phyloP scores from a whole-genome alignment of 306 rosid species.

The Bauhinia variegata region DNA sequence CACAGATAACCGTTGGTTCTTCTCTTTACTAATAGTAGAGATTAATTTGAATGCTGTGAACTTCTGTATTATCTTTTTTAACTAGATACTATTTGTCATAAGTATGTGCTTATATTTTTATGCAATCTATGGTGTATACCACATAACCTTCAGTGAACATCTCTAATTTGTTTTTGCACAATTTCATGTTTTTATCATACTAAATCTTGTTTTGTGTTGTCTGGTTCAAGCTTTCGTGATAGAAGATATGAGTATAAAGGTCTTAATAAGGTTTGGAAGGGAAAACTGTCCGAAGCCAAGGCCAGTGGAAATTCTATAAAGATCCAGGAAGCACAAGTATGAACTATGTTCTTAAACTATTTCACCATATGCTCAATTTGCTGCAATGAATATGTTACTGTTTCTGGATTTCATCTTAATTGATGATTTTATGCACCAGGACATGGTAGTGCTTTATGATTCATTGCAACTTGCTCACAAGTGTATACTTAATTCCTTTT shows the following conservation, averaged over 20 bases:
- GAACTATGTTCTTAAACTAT: constrained; percentile 34
- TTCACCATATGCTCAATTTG: constrained; percentile 30
- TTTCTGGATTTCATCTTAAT: constrained; percentile 27
- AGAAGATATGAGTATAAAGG: constrained; percentile 98
- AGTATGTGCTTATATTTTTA: constrained; percentile 13
- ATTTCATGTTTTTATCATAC: constrained; percentile 29
- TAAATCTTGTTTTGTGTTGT: constrained; percentile 38
- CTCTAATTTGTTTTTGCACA: constrained; percentile 9
- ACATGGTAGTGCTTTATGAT: constrained; percentile 93
- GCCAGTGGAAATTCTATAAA: constrained; percentile 82
- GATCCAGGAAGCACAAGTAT: constrained; percentile 98
- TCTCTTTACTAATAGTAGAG: too few species aligned
- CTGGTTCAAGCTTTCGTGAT: constrained; percentile 86
- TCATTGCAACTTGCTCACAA: constrained; percentile 91
- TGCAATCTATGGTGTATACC: constrained; percentile 13
- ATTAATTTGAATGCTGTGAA: constrained; percentile 11
- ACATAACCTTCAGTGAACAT: constrained; percentile 14
- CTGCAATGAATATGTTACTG: constrained; percentile 4
- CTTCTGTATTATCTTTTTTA: constrained; percentile 22
- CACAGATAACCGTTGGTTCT: too few species aligned
- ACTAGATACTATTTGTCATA: not conserved
- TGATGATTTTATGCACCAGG: constrained; percentile 58
- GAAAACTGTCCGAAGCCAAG: constrained; percentile 88
- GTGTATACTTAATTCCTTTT: constrained; percentile 89
- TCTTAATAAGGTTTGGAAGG: constrained; percentile 97